Evolutionary conservation across 768 basidiomycete species (phyloP).

Genomic region (Xanthoconium purpureum): DNA sequence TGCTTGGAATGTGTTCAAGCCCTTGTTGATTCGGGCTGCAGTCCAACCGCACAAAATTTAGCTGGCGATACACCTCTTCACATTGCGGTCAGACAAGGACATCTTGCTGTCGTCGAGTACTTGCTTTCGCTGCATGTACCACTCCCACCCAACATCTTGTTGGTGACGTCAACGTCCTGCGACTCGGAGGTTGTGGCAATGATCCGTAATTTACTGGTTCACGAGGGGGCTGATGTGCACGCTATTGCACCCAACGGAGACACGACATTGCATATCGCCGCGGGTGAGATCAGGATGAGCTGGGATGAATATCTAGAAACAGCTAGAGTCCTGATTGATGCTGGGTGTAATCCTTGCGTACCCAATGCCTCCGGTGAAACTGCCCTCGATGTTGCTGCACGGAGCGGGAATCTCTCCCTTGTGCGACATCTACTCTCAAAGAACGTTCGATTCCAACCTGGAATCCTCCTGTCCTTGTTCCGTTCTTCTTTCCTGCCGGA

Average conservation of each 20-base stretch:
- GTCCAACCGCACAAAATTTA: background rate
- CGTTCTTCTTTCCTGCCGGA: no score
- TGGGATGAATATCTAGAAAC: no score
- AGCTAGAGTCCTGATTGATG: no score
- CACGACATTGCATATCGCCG: background rate
- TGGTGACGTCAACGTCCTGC: background rate
- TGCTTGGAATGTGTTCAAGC: background rate
- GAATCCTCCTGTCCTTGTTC: no score
- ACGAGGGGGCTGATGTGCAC: background rate
- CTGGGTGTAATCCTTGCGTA: no score
- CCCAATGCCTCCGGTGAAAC: no score
- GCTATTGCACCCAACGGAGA: background rate
- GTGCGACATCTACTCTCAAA: no score
- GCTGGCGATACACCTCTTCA: background rate
- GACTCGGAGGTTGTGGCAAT: no score
- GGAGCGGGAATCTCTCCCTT: no score
- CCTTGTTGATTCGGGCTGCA: constrained; percentile 10
- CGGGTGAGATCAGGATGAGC: no score
- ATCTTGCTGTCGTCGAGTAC: background rate
- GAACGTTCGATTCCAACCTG: no score
- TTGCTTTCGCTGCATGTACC: background rate
- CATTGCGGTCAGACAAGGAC: background rate
- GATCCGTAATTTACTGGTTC: background rate
- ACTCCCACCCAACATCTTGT: background rate
- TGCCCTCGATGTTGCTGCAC: no score